Conservation (phyloP, 23 red algal genomes). For the Gracilaria caudata region DNA sequence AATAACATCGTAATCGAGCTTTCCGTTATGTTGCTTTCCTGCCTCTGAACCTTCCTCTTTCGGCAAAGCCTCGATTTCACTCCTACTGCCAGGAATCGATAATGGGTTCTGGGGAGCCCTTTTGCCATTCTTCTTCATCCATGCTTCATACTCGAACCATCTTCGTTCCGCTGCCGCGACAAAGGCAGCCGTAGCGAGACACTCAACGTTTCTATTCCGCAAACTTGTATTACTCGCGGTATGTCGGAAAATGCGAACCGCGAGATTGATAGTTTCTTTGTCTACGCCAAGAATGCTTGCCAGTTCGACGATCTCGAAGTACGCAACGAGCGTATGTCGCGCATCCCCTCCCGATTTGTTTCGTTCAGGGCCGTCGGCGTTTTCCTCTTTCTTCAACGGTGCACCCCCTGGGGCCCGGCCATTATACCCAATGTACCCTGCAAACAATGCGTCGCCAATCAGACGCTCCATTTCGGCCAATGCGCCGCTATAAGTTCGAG, state of each 20-base stretch:
- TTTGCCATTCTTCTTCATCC: slow-evolving; percentile 26
- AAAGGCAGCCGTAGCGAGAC: slow-evolving; percentile 66
- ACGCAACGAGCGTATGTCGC: slow-evolving; percentile 68
- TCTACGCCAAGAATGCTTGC: slow-evolving; percentile 67
- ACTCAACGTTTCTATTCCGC: slow-evolving; percentile 72
- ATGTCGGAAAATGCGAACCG: slow-evolving; percentile 67
- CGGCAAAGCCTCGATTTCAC: background rate
- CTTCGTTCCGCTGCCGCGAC: slow-evolving; percentile 60
- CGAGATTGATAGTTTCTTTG: slow-evolving; percentile 70
- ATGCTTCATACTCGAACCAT: slow-evolving; percentile 50
- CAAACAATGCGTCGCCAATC: slow-evolving; percentile 75
- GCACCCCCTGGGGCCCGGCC: slow-evolving; percentile 62
- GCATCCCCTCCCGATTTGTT: slow-evolving; percentile 65
- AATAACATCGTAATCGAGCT: background rate
- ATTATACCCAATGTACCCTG: slow-evolving; percentile 79
- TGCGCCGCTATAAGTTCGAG: slow-evolving; percentile 64
- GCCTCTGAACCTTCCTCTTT: background rate
- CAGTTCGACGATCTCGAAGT: slow-evolving; percentile 78
- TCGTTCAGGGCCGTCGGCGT: slow-evolving; percentile 32
- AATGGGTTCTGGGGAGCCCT: background rate
- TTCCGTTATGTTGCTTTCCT: background rate
- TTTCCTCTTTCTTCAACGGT: slow-evolving; percentile 20
- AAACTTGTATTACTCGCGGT: slow-evolving; percentile 61
- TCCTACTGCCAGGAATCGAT: background rate
- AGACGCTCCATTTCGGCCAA: slow-evolving; percentile 80